Base-by-base conservation (phyloP, 495 filamentous ascomycete genomes). In the Pseudomonodictys pantanalensis region DNA sequence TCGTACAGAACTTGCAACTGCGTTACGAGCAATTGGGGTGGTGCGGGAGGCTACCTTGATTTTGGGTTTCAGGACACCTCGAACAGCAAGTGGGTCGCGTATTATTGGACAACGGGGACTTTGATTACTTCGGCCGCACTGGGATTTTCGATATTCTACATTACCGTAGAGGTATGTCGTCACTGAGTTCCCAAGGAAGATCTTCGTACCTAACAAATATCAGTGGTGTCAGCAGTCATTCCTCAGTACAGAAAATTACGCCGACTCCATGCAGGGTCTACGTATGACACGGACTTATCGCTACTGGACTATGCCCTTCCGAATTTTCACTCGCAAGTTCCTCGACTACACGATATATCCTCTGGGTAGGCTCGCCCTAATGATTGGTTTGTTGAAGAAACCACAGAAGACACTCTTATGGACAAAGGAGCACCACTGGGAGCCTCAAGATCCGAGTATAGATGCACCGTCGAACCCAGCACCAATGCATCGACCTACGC, bases 51-150 rank as follows among this genome's bases (percentile, higher is more conserved):
- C 23, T 73, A 71, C 35, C 56, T 72, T 24, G 69, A 73, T 38
- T 65, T 73, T 42, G 58, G 29, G 18, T 55, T 70, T 35, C 49
- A 52, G 45, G 46, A 60, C 33, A 30, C 47, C 12, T 61, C 63
- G 22, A 62, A 63, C 39, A 56, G 23, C 15, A 23, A 50, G 6
- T 59, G 56, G 45, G 56, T 67, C 0, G 30, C 43, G 22, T 28
- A 54, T 17, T 75, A 72, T 54, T 76, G 75, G 75, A 65, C 55
- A n/a, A 41, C 28, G 22, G 75, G 64, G 5, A 73, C 65, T 2
- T 69, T 56, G 12, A 35, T 76, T 2, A 63, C 68, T 8, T 52
- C 58, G 20, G 42, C 60, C 9, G 54, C 69, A 24, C 70, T 76
- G 73, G 58, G 62, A 9, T 20, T 59, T 9, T 70, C 60, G 5